Conservation (phyloP, 2,329 filamentous ascomycete species). For the Penicillium sp. region DNA sequence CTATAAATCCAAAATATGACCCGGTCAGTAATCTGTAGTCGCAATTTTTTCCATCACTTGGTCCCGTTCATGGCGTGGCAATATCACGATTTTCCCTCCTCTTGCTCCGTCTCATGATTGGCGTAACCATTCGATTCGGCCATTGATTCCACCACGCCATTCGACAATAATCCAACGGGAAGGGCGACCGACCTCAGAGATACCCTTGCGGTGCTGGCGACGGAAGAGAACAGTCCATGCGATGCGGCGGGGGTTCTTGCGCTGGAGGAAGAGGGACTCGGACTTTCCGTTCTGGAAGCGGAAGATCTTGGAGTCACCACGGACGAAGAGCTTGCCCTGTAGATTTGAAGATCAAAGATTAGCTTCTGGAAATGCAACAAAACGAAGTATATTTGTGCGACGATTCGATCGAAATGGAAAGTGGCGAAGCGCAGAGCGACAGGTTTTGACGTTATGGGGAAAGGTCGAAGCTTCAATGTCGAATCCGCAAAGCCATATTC, state of each 20-base stretch:
- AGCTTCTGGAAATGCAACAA: conserved; percentile 18
- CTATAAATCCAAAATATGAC: conserved; percentile 56
- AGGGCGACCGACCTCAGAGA: conserved; percentile 86
- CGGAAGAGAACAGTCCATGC: conserved; percentile 98
- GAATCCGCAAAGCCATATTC: conserved; percentile 13
- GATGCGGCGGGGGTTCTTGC: conserved; percentile 99
- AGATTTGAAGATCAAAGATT: conserved; percentile 35
- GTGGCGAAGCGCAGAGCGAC: conserved; percentile 10
- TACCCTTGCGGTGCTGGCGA: conserved; percentile 99
- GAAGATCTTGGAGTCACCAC: conserved; percentile 99
- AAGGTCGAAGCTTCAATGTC: conserved; percentile 8
- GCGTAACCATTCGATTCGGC: conserved; percentile 5
- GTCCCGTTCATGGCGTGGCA: conserved; percentile 1
- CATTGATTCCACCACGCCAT: conserved; percentile 11
- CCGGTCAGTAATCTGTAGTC: conserved; percentile 29
- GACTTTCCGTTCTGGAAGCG: conserved; percentile 99
- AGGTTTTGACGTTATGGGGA: conserved; percentile 5
- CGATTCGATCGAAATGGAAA: conserved; percentile 2
- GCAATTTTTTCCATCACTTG: conserved; percentile 11
- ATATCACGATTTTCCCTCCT: conserved; percentile 8
- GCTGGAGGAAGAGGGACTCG: conserved; percentile 99
- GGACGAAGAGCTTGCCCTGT: conserved; percentile 99
- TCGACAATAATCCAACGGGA: conserved; percentile 22
- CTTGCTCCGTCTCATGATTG: conserved; percentile 14
- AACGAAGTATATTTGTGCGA: conserved; percentile 9